Base-by-base conservation (phyloP, 352 stramenopile genomes). In the Phytophthora fragariaefolia region DNA sequence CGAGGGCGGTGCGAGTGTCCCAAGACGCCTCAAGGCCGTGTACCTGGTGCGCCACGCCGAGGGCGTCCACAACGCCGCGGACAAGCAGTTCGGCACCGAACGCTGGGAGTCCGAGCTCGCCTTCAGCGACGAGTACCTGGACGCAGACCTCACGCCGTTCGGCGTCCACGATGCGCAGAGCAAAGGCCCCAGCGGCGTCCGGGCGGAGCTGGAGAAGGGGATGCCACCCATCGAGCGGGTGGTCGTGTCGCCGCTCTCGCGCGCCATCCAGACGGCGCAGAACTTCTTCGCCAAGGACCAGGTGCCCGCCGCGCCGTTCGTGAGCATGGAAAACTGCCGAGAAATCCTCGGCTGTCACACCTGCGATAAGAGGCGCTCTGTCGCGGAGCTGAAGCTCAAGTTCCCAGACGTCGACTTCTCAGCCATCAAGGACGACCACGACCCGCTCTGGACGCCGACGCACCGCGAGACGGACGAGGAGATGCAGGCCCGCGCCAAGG, bases 41-140 rank as follows among this genome's bases (percentile, higher is more conserved):
- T 93, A 92, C 74, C 75, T 92, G n/a, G 74, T 94, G 54, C 82
- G 86, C 22, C 86, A 93, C 47, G 84, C 79, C 23, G 79, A 94
- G 60, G 86, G 83, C n/a, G 74, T 69, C 47, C 83, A 94, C 69
- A 94, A 94, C 58, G 80, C 75, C 5, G 74, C 79, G 4, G 79
- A 86, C 60, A 69, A 77, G 1, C 67, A 84, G 51, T 71, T 80
- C 17, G 83, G 85, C 27, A 72, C 74, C 2, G 71, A 78, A 34
- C 70, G 71, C 8, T 94, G 83, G 85, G 81, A 91, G 28, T 72
- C 68, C 42, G 77, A 90, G 36, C 73, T 88, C 43, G 85, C 85
- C 18, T 85, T 77, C 56, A 69, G 74, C 17, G 78, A 88, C 13
- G 62, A 52, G 43, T 92, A 82, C 48, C 65, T 94, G n/a, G 83